phyloP scores from a whole-genome alignment of 345 rosid genomes.

The Citrus reticulata region DNA sequence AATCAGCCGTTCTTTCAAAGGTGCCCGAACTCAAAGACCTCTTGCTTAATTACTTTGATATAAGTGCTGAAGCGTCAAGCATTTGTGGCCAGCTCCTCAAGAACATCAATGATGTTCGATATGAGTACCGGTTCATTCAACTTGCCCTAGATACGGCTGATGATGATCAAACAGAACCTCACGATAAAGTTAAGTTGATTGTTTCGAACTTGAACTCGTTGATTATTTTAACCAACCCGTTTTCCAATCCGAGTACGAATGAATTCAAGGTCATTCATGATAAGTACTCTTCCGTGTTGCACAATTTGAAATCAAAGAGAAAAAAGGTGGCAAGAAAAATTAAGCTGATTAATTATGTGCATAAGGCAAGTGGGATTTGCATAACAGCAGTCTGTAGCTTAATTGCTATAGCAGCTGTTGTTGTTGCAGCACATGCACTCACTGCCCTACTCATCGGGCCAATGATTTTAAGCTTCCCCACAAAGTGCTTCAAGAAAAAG shows the following conservation, averaged over 20 bases:
- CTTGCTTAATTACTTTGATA: slow-evolving; percentile 33
- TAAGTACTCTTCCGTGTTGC: slow-evolving; percentile 16
- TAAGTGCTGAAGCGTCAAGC: slow-evolving; percentile 43
- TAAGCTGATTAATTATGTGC: slow-evolving; percentile 19
- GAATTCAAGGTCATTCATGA: slow-evolving; percentile 33
- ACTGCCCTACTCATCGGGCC: slow-evolving; percentile 31
- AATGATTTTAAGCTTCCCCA: slow-evolving; percentile 22
- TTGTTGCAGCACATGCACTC: slow-evolving; percentile 36
- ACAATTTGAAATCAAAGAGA: slow-evolving; percentile 27
- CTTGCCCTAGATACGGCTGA: slow-evolving; percentile 15
- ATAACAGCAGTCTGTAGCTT: slow-evolving; percentile 32
- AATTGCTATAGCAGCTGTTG: slow-evolving; percentile 21
- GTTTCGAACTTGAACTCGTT: slow-evolving; percentile 22
- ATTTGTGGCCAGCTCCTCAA: slow-evolving; percentile 32
- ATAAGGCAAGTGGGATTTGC: slow-evolving; percentile 30
- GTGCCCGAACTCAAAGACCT: slow-evolving; percentile 31
- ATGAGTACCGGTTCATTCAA: slow-evolving; percentile 16
- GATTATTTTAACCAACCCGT: slow-evolving; percentile 19
- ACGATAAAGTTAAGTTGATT: neutral
- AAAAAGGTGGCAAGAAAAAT: slow-evolving; percentile 28
- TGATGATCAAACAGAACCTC: slow-evolving; percentile 3
- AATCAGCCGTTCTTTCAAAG: slow-evolving; percentile 23
- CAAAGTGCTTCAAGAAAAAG: slow-evolving; percentile 25
- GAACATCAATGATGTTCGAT: slow-evolving; percentile 23
- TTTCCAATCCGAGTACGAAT: slow-evolving; percentile 21